phyloP scores from a whole-genome alignment of 129 eudicot species.

The sunflower (Helianthus annuus) region HanXRQr2.0-SUNRISE NC_035444.2:42222693-42223192 shows the following conservation, averaged over 20 bases:
- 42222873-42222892: not conserved
- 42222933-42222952: not conserved
- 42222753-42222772: not conserved
- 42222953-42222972: not conserved
- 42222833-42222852: not conserved
- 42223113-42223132: no score
- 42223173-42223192: no score
- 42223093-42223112: no score
- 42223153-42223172: no score
- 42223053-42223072: no score
- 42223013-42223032: no score
- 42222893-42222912: not conserved
- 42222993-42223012: no score
- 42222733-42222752: not conserved
- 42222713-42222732: not conserved
- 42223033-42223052: no score
- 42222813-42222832: not conserved
- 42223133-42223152: no score
- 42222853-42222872: not conserved
- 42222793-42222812: not conserved
- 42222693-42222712: not conserved
- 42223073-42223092: no score
- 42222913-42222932: not conserved
- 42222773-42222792: not conserved
- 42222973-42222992: not conserved